Percentiles rank a stretch among this genome's conserved stretches.
Conservation (phyloP, 441 rosid species). For the Brassica balearica region DNA sequence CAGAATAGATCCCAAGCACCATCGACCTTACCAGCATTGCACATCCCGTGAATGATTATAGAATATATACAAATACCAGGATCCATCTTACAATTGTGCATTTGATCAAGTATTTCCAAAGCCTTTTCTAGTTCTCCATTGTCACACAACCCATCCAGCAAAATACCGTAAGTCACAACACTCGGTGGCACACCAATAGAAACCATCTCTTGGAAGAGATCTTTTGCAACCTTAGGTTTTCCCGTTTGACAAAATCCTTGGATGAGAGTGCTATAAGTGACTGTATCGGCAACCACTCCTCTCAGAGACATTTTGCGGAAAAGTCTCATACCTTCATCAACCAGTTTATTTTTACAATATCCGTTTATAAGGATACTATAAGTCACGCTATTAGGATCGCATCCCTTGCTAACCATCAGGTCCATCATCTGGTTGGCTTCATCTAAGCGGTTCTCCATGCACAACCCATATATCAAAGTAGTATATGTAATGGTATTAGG, state of each 20-base stretch:
- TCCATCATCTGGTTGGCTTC: not conserved
- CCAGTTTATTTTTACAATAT: not conserved
- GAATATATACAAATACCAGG: not conserved
- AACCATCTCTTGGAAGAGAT: not conserved
- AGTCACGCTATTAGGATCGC: not conserved
- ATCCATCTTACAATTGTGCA: not conserved
- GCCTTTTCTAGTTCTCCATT: not conserved
- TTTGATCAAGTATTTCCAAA: not conserved
- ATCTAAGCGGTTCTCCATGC: not conserved
- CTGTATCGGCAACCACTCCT: constrained; percentile 9
- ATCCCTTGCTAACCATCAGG: constrained; percentile 15
- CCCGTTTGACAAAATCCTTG: not conserved
- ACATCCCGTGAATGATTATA: not conserved
- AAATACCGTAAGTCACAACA: not conserved
- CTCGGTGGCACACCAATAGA: not conserved
- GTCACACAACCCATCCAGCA: not conserved
- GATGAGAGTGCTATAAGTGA: constrained; percentile 5
- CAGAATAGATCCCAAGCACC: not conserved
- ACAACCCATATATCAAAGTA: not conserved
- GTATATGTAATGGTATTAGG: not conserved
- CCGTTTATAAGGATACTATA: not conserved
- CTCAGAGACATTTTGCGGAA: not conserved
- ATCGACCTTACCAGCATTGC: not conserved
- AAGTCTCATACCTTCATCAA: not conserved
- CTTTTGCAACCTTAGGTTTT: not conserved